Evolutionary conservation across 495 filamentous ascomycete species (phyloP), one percentile per base, ranked within the genome.

Genomic region (Parathielavia appendiculata): DNA sequence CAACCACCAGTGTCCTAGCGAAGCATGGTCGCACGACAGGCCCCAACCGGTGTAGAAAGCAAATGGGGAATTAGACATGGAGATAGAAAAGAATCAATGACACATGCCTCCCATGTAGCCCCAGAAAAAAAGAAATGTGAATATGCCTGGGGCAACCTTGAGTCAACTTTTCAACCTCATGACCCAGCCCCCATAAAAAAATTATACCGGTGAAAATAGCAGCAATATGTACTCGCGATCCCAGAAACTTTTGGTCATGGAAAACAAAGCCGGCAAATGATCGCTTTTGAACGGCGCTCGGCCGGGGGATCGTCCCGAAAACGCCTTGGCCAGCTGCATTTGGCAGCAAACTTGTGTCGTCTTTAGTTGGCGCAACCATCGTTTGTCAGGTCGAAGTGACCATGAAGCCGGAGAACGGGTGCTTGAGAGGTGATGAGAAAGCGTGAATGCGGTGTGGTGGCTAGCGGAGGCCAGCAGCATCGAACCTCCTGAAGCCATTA

Each of bases 81-180:
- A 62, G 30, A 54, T 19, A 46, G 16, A 19, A 41, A 51, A 11
- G 5, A 40, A 36, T 34, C 19, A 32, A 38, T 16, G 45, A 52
- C 48, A 49, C 16, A 54, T 50, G 50, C 46, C 38, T n/a, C 17
- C 46, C 17, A 51, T 26, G 32, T 43, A 56, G n/a, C 35, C 20
- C 38, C 40, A 47, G 51, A 26, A 51, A 59, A 55, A 46, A 55
- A 61, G 44, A 48, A 60, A 56, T 19, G n/a, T 2, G n/a, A 17
- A 59, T 10, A 34, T 30, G 26, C 26, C 26, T 30, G 26, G 52
- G 35, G 22, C 46, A 50, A 59, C 57, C 46, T 17, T 44, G 59
- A 68, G 58, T 56, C 57, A 51, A 58, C 59, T 70, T 70, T 68
- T 66, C 63, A 45, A 50, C 66, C 59, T 58, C 52, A 39, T 61